These are phyloP conservation scores for Eucalyptus virginea DNA, from an alignment of 345 rosid genomes.

Conservation along the genomic window DNA sequence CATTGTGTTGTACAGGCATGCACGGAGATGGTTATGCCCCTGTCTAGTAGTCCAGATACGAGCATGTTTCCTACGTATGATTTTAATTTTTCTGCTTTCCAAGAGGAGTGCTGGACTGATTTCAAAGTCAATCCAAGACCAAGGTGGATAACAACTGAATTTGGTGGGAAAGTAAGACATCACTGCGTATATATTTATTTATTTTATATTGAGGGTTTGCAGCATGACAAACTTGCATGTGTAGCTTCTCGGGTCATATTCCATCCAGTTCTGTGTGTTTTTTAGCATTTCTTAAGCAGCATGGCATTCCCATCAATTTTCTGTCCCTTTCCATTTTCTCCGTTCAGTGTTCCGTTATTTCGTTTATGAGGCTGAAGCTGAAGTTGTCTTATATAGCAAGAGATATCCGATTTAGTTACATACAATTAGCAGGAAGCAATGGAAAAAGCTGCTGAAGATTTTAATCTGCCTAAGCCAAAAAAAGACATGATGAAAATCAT, in stretches of 20 bases:
- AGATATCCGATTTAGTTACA: background rate
- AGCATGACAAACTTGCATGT: background rate
- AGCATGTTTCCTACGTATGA: constrained; percentile 66
- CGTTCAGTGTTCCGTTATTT: background rate
- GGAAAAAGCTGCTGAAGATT: background rate
- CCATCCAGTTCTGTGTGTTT: background rate
- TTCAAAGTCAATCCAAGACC: constrained; percentile 68
- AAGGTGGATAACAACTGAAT: constrained; percentile 72
- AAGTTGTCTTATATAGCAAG: background rate
- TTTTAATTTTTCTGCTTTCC: constrained; percentile 52
- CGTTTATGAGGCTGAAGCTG: background rate
- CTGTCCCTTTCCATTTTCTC: background rate
- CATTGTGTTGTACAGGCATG: constrained; percentile 44
- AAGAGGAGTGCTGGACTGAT: constrained; percentile 52
- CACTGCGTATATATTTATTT: background rate
- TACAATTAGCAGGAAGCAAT: background rate
- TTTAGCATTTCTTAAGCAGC: background rate
- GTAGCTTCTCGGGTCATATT: background rate
- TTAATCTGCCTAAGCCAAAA: background rate
- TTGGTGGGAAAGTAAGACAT: constrained; percentile 84
- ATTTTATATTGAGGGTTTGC: background rate
- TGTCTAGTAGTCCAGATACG: constrained; percentile 45
- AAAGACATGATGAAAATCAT: background rate
- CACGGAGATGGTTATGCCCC: constrained; percentile 92
- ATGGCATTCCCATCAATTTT: background rate